Conservation (phyloP, 2,329 filamentous ascomycete species). For the Tricladium varicosporioides region DNA sequence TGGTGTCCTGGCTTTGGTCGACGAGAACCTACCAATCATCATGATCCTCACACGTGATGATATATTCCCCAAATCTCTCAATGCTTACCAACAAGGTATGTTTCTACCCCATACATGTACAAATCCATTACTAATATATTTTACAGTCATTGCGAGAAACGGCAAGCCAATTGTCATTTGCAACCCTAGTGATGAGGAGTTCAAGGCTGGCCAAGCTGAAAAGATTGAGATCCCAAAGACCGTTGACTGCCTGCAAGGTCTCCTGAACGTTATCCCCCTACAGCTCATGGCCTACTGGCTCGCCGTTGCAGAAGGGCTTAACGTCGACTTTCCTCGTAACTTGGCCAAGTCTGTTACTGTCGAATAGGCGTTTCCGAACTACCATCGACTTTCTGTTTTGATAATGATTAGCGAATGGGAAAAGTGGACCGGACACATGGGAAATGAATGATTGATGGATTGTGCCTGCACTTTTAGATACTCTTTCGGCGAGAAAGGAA, state of each 20-base stretch:
- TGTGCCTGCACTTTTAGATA: background rate
- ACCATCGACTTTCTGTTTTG: background rate
- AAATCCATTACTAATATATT: conserved; percentile 29
- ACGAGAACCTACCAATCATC: conserved; percentile 98
- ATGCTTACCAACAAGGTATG: conserved; percentile 95
- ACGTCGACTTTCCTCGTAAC: conserved; percentile 98
- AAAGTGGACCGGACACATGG: background rate
- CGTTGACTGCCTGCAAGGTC: conserved; percentile 91
- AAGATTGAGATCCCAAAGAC: conserved; percentile 98
- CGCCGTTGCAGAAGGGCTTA: conserved; percentile 90
- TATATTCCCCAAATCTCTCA: conserved; percentile 98
- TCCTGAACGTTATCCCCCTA: conserved; percentile 95
- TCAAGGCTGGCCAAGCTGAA: conserved; percentile 82
- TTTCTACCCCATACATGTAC: conserved; percentile 6
- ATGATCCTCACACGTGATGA: conserved; percentile 98
- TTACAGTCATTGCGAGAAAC: conserved; percentile 82
- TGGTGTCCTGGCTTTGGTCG: conserved; percentile 93
- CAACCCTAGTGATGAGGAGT: conserved; percentile 87
- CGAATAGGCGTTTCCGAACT: conserved; percentile 60
- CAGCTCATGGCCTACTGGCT: conserved; percentile 99
- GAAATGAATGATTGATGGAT: background rate
- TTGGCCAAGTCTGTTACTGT: conserved; percentile 98
- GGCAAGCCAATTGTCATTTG: conserved; percentile 99
- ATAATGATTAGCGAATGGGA: background rate
- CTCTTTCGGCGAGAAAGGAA: background rate